Evolutionary conservation across 306 rosid species (phyloP), one percentile per base, ranked within the genome.

Genomic region (Fragaria vesca): DNA sequence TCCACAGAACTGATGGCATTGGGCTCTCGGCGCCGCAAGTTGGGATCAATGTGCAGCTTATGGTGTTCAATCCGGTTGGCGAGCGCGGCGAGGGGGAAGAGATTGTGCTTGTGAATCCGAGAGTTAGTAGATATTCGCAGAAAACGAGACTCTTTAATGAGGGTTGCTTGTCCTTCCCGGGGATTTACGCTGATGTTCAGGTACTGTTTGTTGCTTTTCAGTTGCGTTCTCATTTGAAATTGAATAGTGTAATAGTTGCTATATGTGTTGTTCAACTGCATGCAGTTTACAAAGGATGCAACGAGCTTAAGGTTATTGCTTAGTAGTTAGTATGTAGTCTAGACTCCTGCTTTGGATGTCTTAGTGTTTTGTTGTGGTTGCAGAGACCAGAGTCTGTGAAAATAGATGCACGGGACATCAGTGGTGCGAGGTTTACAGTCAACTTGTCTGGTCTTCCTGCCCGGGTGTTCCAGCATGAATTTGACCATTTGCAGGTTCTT

Each of bases 21-120:
- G 98, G 98, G 78, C 97, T 95, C 73, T 88, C 97, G 3, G 97
- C 98, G 43, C 98, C 98, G 57, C 97, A 95, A 89, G 97, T 95
- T 12, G 98, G 98, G 78, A 74, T 95, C 43, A 92, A 91, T 86
- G 89, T 91, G 72, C 96, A 83, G 86, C 97, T 95, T 42, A 92
- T 95, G 98, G 98, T 92, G 79, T 92, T 95, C 80, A 95, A 89
- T 76, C 90, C 96, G 5, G 91, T 81, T 46, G 98, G 97, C 10
- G 97, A 88, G 73, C 96, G 89, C 18, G 97, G 93, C 32, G 90
- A 89, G 80, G 98, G 97, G 73, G 97, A 92, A 78, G 98, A 95
- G 85, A 89, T 95, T 82, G 93, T 91, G 85, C 96, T 95, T 83
- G 88, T 95, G 78, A 95, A 95, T 83, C 98, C 98, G 54, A 87